These are phyloP conservation scores for Hirsutella thompsonii DNA, from an alignment of 2,329 filamentous ascomycete species.

Conservation along the genomic window DNA sequence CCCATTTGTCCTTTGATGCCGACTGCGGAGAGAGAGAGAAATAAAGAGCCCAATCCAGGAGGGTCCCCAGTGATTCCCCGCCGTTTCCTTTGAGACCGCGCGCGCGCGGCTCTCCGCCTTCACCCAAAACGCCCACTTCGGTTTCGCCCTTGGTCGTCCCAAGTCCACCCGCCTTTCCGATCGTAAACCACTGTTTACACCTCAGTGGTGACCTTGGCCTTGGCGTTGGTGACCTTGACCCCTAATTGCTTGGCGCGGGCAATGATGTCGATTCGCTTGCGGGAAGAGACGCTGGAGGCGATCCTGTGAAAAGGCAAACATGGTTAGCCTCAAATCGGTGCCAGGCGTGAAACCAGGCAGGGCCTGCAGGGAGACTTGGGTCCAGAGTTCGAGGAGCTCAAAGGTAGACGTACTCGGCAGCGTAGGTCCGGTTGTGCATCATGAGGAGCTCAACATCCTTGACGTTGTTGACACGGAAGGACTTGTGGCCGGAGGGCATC, in stretches of 20 bases:
- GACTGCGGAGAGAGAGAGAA: conserved; percentile 5
- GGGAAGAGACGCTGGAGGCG: conserved; percentile 91
- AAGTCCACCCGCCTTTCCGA: not conserved
- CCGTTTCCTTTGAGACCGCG: no score
- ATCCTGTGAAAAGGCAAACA: conserved; percentile 49
- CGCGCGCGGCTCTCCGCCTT: no score
- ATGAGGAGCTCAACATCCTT: conserved; percentile 93
- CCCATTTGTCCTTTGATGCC: conserved; percentile 1
- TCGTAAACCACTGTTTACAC: conserved; percentile 34
- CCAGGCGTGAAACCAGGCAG: no score
- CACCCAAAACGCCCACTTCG: no score
- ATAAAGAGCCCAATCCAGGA: no score
- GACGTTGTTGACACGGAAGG: conserved; percentile 96
- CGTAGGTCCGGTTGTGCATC: conserved; percentile 99
- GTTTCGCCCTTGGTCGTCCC: no score
- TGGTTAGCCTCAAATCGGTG: not conserved
- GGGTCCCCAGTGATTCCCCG: no score
- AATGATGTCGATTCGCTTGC: conserved; percentile 98
- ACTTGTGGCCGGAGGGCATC: conserved; percentile 99
- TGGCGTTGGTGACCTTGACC: conserved; percentile 99
- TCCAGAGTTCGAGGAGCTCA: no score
- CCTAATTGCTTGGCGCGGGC: conserved; percentile 94
- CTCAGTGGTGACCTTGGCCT: conserved; percentile 98
- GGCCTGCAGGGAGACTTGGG: no score
- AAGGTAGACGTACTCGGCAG: conserved; percentile 71